A percentile compares a stretch with the other conserved stretches of the same genome.
Conservation (phyloP, 805 yeast species). For the Candida xiaguanensis region DNA sequence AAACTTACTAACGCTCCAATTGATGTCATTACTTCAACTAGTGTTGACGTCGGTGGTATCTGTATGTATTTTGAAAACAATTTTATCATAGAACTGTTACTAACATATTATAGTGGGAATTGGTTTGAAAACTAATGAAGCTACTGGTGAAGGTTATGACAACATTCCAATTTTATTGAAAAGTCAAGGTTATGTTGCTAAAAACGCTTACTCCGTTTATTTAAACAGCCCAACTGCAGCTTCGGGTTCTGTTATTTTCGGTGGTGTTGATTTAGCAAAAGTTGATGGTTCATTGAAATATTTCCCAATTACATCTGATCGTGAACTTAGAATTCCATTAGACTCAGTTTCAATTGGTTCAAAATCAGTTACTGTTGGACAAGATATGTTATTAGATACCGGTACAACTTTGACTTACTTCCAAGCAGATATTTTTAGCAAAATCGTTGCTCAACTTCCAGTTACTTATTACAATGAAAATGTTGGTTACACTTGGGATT, state of each 20-base stretch:
- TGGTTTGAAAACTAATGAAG: slow-evolving; percentile 6
- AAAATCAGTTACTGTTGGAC: slow-evolving; percentile 11
- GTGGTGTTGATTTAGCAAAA: slow-evolving; percentile 25
- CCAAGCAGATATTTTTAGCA: slow-evolving; percentile 26
- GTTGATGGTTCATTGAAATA: slow-evolving; percentile 17
- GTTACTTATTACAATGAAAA: slow-evolving; percentile 6
- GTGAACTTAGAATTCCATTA: slow-evolving; percentile 3
- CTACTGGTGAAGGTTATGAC: slow-evolving; percentile 14
- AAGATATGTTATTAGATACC: slow-evolving; percentile 21
- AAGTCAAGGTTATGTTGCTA: slow-evolving; percentile 25
- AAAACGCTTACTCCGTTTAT: slow-evolving; percentile 29
- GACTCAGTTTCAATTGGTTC: slow-evolving; percentile 2
- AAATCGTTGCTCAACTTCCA: slow-evolving; percentile 20
- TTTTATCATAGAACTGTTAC: slow-evolving; percentile 50
- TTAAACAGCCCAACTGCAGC: slow-evolving; percentile 17
- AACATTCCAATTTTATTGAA: slow-evolving; percentile 29
- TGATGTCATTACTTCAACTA: slow-evolving; percentile 14
- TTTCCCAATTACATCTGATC: slow-evolving; percentile 13
- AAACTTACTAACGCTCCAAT: slow-evolving; percentile 11
- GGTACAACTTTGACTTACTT: slow-evolving; percentile 33
- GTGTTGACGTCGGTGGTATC: slow-evolving; percentile 5
- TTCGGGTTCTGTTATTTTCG: slow-evolving; percentile 24
- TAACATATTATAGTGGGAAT: slow-evolving; percentile 2
- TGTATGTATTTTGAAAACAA: slow-evolving; percentile 23
- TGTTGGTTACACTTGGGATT: slow-evolving; percentile 30